These are phyloP conservation scores for Usnea hakonensis DNA, from an alignment of 495 filamentous ascomycete genomes.

Conservation along the genomic window DNA sequence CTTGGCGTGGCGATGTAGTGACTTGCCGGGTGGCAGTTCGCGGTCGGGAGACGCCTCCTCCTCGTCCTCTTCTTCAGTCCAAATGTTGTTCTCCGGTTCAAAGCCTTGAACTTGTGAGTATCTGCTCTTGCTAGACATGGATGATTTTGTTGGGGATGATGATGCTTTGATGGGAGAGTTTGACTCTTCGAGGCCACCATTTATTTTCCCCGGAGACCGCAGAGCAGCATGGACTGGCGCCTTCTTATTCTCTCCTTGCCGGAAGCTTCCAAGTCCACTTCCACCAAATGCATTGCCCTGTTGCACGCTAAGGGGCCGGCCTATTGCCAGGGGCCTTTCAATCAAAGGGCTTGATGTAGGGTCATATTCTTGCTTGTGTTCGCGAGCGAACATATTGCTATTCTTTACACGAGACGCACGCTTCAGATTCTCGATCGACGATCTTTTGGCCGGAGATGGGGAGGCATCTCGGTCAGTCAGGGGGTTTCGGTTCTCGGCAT, in stretches of 20 bases:
- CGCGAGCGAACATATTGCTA: slow-evolving; percentile 86
- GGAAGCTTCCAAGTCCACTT: slow-evolving; percentile 39
- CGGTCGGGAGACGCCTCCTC: slow-evolving; percentile 47
- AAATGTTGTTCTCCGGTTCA: slow-evolving; percentile 61
- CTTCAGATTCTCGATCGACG: slow-evolving; percentile 89
- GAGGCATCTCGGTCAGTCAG: slow-evolving; percentile 52
- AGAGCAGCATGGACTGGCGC: slow-evolving; percentile 37
- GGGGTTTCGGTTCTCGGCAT: slow-evolving; percentile 57
- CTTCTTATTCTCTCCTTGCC: slow-evolving; percentile 29
- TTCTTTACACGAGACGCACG: slow-evolving; percentile 92
- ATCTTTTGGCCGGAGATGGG: slow-evolving; percentile 62
- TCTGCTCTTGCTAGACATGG: slow-evolving; percentile 59
- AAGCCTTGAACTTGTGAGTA: slow-evolving; percentile 55
- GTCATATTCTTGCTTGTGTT: slow-evolving; percentile 84
- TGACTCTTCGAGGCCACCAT: slow-evolving; percentile 27
- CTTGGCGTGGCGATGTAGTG: slow-evolving; percentile 74
- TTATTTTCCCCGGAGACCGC: slow-evolving; percentile 23
- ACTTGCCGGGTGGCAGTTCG: slow-evolving; percentile 47
- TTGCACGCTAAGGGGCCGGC: slow-evolving; percentile 47
- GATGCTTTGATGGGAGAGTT: slow-evolving; percentile 66
- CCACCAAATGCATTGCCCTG: slow-evolving; percentile 57
- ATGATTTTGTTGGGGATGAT: slow-evolving; percentile 77
- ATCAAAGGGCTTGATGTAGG: slow-evolving; percentile 64
- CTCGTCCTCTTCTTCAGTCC: slow-evolving; percentile 48
- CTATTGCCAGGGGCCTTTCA: slow-evolving; percentile 67